These are phyloP conservation scores for Cladosporium sp. DNA, from an alignment of 2,329 filamentous ascomycete genomes.

Conservation along the genomic window DNA sequence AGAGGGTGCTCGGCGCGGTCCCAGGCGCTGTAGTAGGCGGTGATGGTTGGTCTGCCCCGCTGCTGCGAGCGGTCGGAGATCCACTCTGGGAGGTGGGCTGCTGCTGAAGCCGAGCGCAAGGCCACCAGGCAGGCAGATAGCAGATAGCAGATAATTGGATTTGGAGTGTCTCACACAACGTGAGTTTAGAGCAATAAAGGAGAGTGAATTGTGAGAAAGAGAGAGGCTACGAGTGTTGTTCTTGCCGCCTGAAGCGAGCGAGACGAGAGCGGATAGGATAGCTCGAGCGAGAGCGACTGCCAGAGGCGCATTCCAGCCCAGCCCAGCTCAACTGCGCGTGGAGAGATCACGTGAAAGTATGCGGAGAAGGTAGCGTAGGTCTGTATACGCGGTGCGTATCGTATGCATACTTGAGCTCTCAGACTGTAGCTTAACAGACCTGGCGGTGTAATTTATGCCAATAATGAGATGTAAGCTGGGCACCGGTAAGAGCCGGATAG, in stretches of 20 bases:
- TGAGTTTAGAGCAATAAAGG: neutral
- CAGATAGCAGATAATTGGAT: neutral
- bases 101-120: neutral
- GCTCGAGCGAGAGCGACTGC: neutral
- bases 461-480: neutral
- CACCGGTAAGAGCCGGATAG: too few species aligned
- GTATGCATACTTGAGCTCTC: neutral
- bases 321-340: neutral
- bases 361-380: neutral
- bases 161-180: neutral
- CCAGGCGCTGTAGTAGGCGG: constrained; percentile 1
- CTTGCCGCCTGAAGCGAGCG: neutral
- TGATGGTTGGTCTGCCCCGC: constrained; percentile 1
- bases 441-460: neutral
- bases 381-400: neutral
- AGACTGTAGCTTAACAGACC: neutral
- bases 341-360: neutral
- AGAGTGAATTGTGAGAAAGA: neutral
- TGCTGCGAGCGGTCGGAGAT: constrained; percentile 1
- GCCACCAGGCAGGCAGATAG: neutral
- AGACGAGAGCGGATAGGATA: neutral
- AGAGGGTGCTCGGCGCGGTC: neutral
- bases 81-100: constrained; percentile 3
- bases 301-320: neutral
- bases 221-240: neutral